Percentiles rank a stretch among this genome's conserved stretches.
Conservation (phyloP, 1,139 yeast genomes). For the Sugiyamaella sp. region DNA sequence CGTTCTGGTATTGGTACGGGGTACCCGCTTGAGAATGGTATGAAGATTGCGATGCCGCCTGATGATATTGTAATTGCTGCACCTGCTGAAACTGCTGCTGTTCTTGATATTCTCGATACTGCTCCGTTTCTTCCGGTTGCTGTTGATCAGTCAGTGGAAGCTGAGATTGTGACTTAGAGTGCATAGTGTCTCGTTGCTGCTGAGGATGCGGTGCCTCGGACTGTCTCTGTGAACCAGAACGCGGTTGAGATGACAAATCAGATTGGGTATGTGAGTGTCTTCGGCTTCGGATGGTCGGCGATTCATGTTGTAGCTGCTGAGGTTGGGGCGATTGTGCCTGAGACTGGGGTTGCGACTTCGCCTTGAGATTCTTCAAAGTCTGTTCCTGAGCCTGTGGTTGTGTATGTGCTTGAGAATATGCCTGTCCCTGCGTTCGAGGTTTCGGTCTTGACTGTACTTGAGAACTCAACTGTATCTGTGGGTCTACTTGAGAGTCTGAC, state of each 20-base stretch:
- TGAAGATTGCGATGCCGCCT: conserved; percentile 12
- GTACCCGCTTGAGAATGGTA: conserved; percentile 10
- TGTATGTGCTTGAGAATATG: background rate
- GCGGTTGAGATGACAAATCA: background rate
- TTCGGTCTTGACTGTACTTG: background rate
- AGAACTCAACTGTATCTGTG: no score
- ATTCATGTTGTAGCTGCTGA: background rate
- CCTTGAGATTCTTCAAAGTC: background rate
- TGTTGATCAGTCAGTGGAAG: no score
- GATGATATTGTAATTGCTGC: conserved; percentile 8
- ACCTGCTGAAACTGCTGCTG: background rate
- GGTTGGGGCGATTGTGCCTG: background rate
- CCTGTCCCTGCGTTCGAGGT: background rate
- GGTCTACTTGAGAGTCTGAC: no score
- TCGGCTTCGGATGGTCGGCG: background rate
- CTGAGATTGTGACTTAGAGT: background rate
- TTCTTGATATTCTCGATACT: conserved; percentile 1
- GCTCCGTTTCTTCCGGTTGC: background rate
- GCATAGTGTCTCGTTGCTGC: background rate
- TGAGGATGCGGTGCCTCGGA: background rate
- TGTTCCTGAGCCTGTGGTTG: conserved; percentile 2
- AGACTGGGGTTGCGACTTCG: background rate
- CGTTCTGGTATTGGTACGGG: conserved; percentile 20
- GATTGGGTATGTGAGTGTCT: conserved; percentile 1
- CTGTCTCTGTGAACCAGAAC: no score